Evolutionary conservation across 1,284 basidiomycete genomes (phyloP).

Genomic region (Exobasidium rhododendri): DNA sequence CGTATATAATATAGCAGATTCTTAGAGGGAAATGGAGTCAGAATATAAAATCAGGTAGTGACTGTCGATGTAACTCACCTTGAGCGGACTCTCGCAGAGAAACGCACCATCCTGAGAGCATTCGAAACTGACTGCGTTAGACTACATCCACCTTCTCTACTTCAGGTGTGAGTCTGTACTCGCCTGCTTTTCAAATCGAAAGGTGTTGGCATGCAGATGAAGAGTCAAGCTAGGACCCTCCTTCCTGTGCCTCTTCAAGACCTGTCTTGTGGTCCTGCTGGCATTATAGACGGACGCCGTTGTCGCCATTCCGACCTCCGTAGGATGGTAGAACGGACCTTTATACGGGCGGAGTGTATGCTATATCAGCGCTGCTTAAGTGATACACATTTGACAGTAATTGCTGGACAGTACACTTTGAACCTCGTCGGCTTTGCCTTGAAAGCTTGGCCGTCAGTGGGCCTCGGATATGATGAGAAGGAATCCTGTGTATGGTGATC

Average conservation of each 20-base stretch:
- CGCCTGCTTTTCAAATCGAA: slow-evolving; percentile 42
- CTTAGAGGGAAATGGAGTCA: slow-evolving; percentile 15
- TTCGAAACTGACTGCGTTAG: too few species aligned
- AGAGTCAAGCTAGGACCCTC: slow-evolving; percentile 41
- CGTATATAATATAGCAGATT: slow-evolving; percentile 43
- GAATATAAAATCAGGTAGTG: background rate
- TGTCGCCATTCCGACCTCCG: slow-evolving; percentile 52
- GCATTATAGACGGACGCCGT: slow-evolving; percentile 51
- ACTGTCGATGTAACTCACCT: slow-evolving; percentile 23
- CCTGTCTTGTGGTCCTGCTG: slow-evolving; percentile 48
- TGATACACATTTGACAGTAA: too few species aligned
- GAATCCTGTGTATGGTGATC: too few species aligned
- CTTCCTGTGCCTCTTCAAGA: slow-evolving; percentile 47
- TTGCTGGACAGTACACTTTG: too few species aligned
- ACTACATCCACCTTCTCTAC: too few species aligned
- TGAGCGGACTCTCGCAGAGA: slow-evolving; percentile 47
- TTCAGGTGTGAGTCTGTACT: slow-evolving; percentile 7
- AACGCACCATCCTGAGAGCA: slow-evolving; percentile 40
- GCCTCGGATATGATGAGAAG: too few species aligned
- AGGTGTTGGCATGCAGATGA: slow-evolving; percentile 44
- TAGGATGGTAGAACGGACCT: too few species aligned
- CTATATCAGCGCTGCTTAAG: too few species aligned
- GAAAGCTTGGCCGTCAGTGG: too few species aligned
- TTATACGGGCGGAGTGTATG: background rate
- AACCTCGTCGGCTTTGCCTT: too few species aligned